Evolutionary conservation across 768 basidiomycete species (phyloP), one percentile per base, ranked within the genome.

Genomic region (Russula sp.): DNA sequence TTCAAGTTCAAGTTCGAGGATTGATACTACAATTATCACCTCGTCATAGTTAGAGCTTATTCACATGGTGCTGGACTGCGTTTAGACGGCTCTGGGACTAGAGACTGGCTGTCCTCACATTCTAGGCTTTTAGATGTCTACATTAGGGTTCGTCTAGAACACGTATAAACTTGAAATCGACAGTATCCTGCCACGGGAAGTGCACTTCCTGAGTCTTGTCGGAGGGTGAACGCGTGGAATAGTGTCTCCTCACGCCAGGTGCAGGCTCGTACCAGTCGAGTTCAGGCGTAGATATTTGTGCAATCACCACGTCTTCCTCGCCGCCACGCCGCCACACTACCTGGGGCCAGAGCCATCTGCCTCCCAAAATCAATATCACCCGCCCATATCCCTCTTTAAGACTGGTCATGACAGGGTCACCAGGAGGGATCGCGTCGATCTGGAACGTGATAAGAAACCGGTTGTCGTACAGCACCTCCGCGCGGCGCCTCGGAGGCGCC

Each of bases 1-100:
- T 91, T 93, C 79, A 96, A 91, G 71, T 96, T 96, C 69, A 96
- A 91, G 71, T 96, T 96, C 69, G 77, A 76, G 37, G 74, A 85
- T 79, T 75, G 68, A 68, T 3, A 22, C 27, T 7, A 27, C 27
- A 18, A 31, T 37, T 31, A 13, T 39, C 34, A 27, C 37, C 20
- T 37, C 61, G 8, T 54, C 16, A 20, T 42, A 18, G 6, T 45
- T 31, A 31, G 18, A 34, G 5, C 32, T 7, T 32, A 52, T 52
- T 32, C 34, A 11, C 42, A 51, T 37, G 42, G 44, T 39, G 20
- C 49, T 14, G 6, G 59, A 40, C 32, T 57, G 11, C 45, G 10
- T 32, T 16, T 32, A n/a, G 40, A 37, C 48, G 34, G 37, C 34
- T 42, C 14, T 40, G 35, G 44, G 35, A 16, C 18, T 60, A 52